Conservation (phyloP, 2,329 filamentous ascomycete species). For the Venturia pyrina region DNA sequence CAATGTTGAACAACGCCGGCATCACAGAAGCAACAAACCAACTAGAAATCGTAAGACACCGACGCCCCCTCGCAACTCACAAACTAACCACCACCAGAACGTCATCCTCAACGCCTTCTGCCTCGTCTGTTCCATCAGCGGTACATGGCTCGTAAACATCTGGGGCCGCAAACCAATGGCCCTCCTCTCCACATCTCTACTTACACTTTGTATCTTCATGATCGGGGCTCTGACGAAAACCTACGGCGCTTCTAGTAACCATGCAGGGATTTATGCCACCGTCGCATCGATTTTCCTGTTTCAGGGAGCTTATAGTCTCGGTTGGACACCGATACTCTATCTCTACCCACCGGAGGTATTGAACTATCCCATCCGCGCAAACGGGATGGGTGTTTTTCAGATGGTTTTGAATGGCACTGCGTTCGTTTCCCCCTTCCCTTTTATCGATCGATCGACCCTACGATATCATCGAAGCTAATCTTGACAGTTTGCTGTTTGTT, state of each 20-base stretch:
- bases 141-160: slow-evolving; percentile 32
- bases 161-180: slow-evolving; percentile 38
- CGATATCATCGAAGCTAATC: background rate
- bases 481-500: slow-evolving; percentile 10
- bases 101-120: slow-evolving; percentile 44
- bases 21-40: slow-evolving; percentile 35
- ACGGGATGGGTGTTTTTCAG: slow-evolving; percentile 28
- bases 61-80: background rate
- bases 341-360: slow-evolving; percentile 42
- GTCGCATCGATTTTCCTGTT: slow-evolving; percentile 44
- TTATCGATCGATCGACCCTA: too few species aligned
- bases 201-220: slow-evolving; percentile 41
- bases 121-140: slow-evolving; percentile 31
- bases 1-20: slow-evolving; percentile 36
- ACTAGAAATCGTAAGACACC: slow-evolving; percentile 27
- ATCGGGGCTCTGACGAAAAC: slow-evolving; percentile 41
- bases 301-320: slow-evolving; percentile 41
- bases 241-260: slow-evolving; percentile 19
- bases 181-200: slow-evolving; percentile 33
- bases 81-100: slow-evolving; percentile 24
- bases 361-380: slow-evolving; percentile 40
- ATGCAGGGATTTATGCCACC: slow-evolving; percentile 30
- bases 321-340: slow-evolving; percentile 39
- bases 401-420: slow-evolving; percentile 13
- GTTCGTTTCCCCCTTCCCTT: background rate